Base-by-base conservation (phyloP, 1,139 yeast genomes). In the Keqinozyma sinolaborantium region DNA sequence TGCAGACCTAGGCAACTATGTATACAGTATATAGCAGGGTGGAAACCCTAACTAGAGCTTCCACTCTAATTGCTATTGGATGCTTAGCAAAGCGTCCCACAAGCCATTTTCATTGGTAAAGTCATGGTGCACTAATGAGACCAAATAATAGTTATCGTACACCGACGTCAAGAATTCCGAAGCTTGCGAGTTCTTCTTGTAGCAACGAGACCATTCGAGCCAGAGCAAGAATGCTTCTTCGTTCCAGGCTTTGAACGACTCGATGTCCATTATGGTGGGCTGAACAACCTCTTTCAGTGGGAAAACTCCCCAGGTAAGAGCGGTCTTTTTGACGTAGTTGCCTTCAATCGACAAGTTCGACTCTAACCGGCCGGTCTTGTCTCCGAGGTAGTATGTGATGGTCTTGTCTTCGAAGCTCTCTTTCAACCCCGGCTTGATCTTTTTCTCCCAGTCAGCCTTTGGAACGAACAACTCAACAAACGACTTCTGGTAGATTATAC, bases 221-320 rank as follows among this genome's bases (percentile, higher is more conserved):
- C 97, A 86, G 39, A 92, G 81, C 40, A 77, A 73, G 58, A 88
- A 92, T 0, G 96, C 95, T 55, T 92, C 98, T 49, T 90, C 95
- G 42, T 81, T 76, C 97, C 97, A 88, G 1, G 95, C 95, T 44
- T 74, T 73, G 62, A 88, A 88, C 3, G 95, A 84, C 47, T 87
- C 95, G 44, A 77, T 82, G 49, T 87, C 95, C 32, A 88, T 79
- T 35, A 87, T 82, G 0, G 97, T 88, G 2, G 95, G 85, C 54
- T 87, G 96, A 20, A 85, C 73, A 29, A 86, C 80, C 51, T 86
- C 95, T 43, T 85, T 74, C 58, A 81, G 83, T 2, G 95, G 95
- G 65, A 90, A 88, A 3, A 84, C 95, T 35, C 97, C 97, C 97
- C 97, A 92, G 1, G 97, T 92, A 7, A 92, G 94, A 15, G 94